Evolutionary conservation across 441 rosid genomes (phyloP), one percentile per base, ranked within the genome.

Genomic region (Populus hybrid): DNA sequence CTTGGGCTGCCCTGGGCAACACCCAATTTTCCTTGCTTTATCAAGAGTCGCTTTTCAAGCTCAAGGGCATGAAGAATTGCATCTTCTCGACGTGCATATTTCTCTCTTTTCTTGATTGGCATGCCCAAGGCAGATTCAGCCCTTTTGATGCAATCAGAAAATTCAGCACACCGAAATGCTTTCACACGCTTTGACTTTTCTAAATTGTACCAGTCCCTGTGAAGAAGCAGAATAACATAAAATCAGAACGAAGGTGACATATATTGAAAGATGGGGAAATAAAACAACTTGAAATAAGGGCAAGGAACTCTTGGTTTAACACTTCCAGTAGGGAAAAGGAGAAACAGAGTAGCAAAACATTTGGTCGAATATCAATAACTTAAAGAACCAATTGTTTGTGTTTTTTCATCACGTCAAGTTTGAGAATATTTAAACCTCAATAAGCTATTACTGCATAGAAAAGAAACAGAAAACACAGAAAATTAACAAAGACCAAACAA

Each of bases 21-120:
- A 78, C 80, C 82, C 2, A 78, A 72, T 77, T 87, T 90, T 75
- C 88, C 93, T 85, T 90, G 91, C 81, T 84, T 91, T 80, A 75
- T 85, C 84, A 86, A 76, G 63, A 91, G 77, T 82, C 90, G 87
- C 87, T 89, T 94, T 86, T 97, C 99, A 68, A 97, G 97, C 81
- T 97, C 99, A 81, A 97, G 98, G 5, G 99, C 98, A 81, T 97
- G 99, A 67, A 94, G 97, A 84, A 97, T 94, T 28, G 99, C 99
- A 84, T 97, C 99, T 87, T 97, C 99, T 77, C 99, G 87, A 68
- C 99, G 96, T 74, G 99, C 98, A 89, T 97, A 97, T 84, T 97
- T 97, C 88, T 97, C 99, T 81, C 99, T 89, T 86, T 94, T 97
- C 80, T 92, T 90, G 74, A 91, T 83, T n/a, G 97, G 97, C 87